Evolutionary conservation across 1,139 yeast genomes (phyloP), one percentile per base, ranked within the genome.

Genomic region (Pichia inconspicua): DNA sequence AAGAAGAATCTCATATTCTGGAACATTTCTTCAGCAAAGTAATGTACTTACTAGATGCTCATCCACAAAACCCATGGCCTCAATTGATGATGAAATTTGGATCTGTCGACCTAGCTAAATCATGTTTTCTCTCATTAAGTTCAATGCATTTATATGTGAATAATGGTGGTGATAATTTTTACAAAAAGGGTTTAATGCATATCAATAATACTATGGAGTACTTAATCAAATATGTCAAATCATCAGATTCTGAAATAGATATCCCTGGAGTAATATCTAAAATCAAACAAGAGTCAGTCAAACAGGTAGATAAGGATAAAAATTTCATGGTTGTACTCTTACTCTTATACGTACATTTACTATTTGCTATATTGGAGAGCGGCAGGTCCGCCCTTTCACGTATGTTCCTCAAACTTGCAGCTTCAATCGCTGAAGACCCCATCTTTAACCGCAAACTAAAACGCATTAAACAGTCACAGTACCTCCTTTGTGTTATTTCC

Each of bases 1-100:
- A 58, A 30, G 80, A 77, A 51, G 82, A 77, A 53, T 74, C 69
- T 49, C 69, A 68, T 66, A 72, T 76, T 68, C 57, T 77, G 49
- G 72, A 70, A 48, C 81, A 77, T 58, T 77, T 76, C 55, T 77
- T 77, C 59, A 72, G 74, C 53, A 72, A 74, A 53, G 64, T 77
- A 31, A 59, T 77, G 4, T 80, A 78, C 1, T 57, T 77, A 37
- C 57, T 77, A 25, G 82, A 77, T 60, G 78, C 79, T 0, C 80
- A 75, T 57, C 81, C 81, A 0, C 73, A 73, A 43, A 68, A 78
- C 0, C 81, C 81, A 2, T 75, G 80, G 80, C 82, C 82, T 0
- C 77, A 75, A 49, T 59, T 77, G 45, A 78, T 80, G 31, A 62
- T 77, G 50, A 71, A 73, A 46, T 75, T 77, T 55, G 77, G 81